Evolutionary conservation across 2,329 filamentous ascomycete genomes (phyloP).

Genomic region (Verticillium nubilum): DNA sequence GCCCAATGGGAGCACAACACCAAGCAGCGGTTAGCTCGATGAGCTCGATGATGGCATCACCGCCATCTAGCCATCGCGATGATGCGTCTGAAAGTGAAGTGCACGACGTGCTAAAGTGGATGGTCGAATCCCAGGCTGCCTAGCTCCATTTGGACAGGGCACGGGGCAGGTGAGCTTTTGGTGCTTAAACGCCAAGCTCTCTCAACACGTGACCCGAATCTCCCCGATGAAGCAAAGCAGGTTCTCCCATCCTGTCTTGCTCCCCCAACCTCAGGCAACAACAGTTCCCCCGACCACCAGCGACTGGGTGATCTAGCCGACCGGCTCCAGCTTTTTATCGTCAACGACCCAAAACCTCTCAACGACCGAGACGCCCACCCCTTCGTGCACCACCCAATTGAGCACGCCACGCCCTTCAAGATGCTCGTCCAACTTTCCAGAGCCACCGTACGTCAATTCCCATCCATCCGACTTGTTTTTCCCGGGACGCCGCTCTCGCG

Average conservation of each 20-base stretch:
- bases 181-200: no score
- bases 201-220: background rate
- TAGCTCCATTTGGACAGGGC: background rate
- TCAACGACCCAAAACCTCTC: slow-evolving; percentile 14
- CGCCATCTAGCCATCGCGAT: no score
- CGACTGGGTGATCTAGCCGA: slow-evolving; percentile 2
- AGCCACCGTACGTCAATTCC: slow-evolving; percentile 43
- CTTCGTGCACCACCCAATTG: slow-evolving; percentile 30
- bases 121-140: background rate
- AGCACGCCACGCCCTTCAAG: slow-evolving; percentile 40
- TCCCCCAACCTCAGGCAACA: background rate
- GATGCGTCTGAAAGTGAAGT: no score
- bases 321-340: slow-evolving; percentile 14
- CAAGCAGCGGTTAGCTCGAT: no score
- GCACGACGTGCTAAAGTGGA: background rate
- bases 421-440: slow-evolving; percentile 53
- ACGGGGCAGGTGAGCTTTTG: no score
- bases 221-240: background rate
- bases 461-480: background rate
- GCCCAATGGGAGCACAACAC: no score
- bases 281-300: background rate
- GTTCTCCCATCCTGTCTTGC: background rate
- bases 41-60: no score
- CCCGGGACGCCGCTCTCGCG: no score
- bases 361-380: slow-evolving; percentile 9